Base-by-base conservation (phyloP, 2,329 filamentous ascomycete genomes). In the Waltergamsia citrina region DNA sequence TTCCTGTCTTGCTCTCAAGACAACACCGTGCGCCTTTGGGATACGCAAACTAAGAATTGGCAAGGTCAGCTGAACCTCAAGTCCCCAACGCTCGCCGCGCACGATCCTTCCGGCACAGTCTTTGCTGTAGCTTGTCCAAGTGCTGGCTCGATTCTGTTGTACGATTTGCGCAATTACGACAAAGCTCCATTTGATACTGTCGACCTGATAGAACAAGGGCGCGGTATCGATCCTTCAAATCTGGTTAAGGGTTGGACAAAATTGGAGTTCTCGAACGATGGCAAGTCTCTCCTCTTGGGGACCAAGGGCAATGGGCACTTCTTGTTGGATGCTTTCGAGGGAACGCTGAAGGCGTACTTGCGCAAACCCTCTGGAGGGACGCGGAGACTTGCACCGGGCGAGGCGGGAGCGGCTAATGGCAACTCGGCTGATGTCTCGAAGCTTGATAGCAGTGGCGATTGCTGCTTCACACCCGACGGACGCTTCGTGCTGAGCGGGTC, bases 231-330 rank as follows among this genome's bases (percentile, higher is more conserved):
- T 42, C 57, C 67, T 6, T 71, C 79, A 31, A 77, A 82, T 33
- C 59, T 71, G 2, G 63, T 74, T 40, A 71, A 70, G 34, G 80
- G 80, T 9, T 98, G 92, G 92, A 92, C 85, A 2, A 87, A 83
- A 46, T 69, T 98, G 27, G 87, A 94, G 48, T 96, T 98, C 53
- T 92, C 85, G 38, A 98, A 98, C 49, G 92, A 98, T 49, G 92
- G 92, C 14, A 94, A 94, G 51, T 76, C 76, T 39, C 60, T 98
- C 31, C 69, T 98, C 5, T 57, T 98, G 14, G 85, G 84, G 11
- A 96, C 90, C 3, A 85, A 81, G 32, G 85, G 84, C 6, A 71
- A 71, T 33, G 86, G 87, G 0, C 92, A 98, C 56, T 94, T 92
- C 50, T 63, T 98, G 3, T 66, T 98, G n/a, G 92, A 98, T 53